phyloP scores from a whole-genome alignment of 306 rosid species.

The Prunus dulcis region DNA sequence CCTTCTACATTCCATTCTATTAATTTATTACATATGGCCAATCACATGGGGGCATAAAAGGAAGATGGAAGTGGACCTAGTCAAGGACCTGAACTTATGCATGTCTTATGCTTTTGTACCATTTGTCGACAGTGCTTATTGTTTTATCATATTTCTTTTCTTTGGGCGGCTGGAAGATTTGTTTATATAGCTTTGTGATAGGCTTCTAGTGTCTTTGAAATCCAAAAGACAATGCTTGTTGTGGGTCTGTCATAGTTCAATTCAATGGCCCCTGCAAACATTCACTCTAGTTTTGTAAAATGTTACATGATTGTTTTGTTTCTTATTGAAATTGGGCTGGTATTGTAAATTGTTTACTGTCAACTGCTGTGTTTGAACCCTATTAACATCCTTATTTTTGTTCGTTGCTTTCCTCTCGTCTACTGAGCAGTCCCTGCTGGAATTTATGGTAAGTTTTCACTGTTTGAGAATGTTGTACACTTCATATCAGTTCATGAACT shows the following conservation, averaged over 20 bases:
- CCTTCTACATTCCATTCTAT: no score
- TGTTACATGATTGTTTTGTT: neutral
- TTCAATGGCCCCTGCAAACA: neutral
- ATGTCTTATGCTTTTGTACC: neutral
- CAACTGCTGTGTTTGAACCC: constrained; percentile 3
- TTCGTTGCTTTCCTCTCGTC: constrained; percentile 10
- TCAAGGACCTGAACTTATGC: no score
- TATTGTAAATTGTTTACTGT: neutral
- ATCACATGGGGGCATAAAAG: no score
- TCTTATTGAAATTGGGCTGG: constrained; percentile 1
- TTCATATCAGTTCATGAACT: neutral
- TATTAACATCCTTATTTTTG: constrained; percentile 32
- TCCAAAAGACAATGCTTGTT: neutral
- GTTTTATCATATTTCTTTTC: neutral
- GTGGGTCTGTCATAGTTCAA: neutral
- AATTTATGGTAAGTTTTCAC: constrained; percentile 65
- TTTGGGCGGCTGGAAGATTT: no score
- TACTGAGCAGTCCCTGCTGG: constrained; percentile 82
- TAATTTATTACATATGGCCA: no score
- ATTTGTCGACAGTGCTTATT: neutral
- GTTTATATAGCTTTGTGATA: neutral
- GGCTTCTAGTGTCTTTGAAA: neutral
- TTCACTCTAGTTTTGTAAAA: neutral
- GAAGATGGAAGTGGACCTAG: no score
- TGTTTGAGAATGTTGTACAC: neutral